Base-by-base conservation (phyloP, 2,329 filamentous ascomycete genomes). In the Neofusicoccum laricinum region DNA sequence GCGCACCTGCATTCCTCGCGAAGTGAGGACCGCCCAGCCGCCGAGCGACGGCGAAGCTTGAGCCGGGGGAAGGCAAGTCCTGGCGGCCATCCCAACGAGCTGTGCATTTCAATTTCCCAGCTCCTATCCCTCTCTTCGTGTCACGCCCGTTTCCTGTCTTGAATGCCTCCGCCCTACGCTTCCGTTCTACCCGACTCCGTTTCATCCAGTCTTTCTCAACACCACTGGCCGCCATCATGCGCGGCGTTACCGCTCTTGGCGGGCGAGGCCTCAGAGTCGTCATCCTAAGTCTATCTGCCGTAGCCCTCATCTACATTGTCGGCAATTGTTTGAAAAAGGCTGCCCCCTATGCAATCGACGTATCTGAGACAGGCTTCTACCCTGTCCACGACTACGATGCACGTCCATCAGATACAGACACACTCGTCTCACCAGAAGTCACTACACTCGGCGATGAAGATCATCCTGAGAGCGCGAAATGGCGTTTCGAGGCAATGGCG, bases 91-190 rank as follows among this genome's bases (percentile, higher is more conserved):
- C n/a, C 7, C 25, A 43, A 43, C 12, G n/a, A 45, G 7, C 15
- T 15, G 21, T 34, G 12, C 40, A 19, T 46, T 59, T 59, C 41
- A 59, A 46, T 46, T 36, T 12, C 41, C 41, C 55, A 34, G 17
- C n/a, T 45, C 55, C 21, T 15, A 46, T 59, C 41, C 55, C 55
- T 59, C 41, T 58, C 30, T 36, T 59, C 40, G 55, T 59, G 55
- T 19, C 25, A 59, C 41, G 6, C 25, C 25, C 11, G n/a, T 19
- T 46, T 19, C 41, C 41, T 21, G 25, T 43, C 53, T 43, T 32
- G 55, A 46, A 59, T 45, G 21, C 25, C n/a, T 36, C 30, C 36
- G 11, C 41, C n/a, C 41, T 21, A n/a, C 41, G 17, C 55, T 45
- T 14, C 53, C 40, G 53, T 8, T 45, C 17, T 34, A 34, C 25